These are phyloP conservation scores for Globisporangium viniferum DNA, from an alignment of 352 stramenopile species.

Conservation along the genomic window DNA sequence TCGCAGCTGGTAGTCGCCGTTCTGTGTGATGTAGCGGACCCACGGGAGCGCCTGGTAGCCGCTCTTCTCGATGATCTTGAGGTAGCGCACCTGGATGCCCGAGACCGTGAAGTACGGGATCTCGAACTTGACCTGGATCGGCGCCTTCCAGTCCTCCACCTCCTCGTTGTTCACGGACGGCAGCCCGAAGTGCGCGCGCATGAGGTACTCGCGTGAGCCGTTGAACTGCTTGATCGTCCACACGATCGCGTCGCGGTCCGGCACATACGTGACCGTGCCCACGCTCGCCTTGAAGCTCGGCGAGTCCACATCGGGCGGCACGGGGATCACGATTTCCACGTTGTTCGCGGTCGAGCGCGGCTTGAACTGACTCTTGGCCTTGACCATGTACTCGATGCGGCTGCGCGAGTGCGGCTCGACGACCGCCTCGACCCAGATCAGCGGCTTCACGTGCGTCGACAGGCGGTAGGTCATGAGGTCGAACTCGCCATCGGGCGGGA, in stretches of 20 bases:
- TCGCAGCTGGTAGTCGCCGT: constrained; percentile 98
- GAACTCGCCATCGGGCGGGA: constrained; percentile 99
- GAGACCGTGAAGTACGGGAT: constrained; percentile 96
- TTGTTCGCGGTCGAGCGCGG: constrained; percentile 98
- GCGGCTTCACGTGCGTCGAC: constrained; percentile 98
- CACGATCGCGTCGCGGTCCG: constrained; percentile 97
- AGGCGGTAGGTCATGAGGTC: constrained; percentile 99
- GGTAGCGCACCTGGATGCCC: constrained; percentile 98
- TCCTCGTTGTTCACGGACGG: constrained; percentile 93
- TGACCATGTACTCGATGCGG: constrained; percentile 98
- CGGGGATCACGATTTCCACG: constrained; percentile 99
- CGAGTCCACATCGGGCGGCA: constrained; percentile 98
- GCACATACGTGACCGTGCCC: constrained; percentile 97
- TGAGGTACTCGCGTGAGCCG: constrained; percentile 97
- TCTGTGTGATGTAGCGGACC: constrained; percentile 99
- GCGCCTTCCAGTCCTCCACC: constrained; percentile 87
- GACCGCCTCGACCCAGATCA: constrained; percentile 99
- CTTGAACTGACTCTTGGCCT: constrained; percentile 99
- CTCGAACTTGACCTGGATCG: constrained; percentile 96
- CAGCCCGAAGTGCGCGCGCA: constrained; percentile 99
- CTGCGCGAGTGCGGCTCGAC: constrained; percentile 97
- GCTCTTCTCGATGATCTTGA: constrained; percentile 99
- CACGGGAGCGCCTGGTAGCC: constrained; percentile 99
- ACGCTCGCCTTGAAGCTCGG: constrained; percentile 98
- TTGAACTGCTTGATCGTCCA: constrained; percentile 99